Evolutionary conservation across 805 yeast genomes (phyloP).

Genomic region (Saccharomycopsis fermentans): DNA sequence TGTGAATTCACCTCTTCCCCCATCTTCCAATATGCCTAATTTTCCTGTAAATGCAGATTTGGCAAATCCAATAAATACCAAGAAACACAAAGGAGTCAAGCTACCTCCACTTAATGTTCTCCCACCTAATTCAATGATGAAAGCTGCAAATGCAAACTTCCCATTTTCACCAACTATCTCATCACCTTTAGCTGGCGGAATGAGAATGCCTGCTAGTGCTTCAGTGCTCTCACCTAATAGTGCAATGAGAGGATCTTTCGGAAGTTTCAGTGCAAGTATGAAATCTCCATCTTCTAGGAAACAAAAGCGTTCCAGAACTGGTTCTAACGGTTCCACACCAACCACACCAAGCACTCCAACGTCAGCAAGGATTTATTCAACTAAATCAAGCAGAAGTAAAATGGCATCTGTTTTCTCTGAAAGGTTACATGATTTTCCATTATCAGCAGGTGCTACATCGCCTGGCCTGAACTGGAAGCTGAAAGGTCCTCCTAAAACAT

Average conservation of each 20-base stretch:
- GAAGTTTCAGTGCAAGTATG: background rate
- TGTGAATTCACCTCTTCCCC: background rate
- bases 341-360: background rate
- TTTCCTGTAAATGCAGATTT: background rate
- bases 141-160: background rate
- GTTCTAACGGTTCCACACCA: background rate
- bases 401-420: constrained; percentile 16
- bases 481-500: constrained; percentile 17
- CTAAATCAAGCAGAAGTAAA: constrained; percentile 8
- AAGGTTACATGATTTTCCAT: background rate
- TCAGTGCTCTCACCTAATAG: background rate
- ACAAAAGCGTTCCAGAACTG: background rate
- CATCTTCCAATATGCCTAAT: background rate
- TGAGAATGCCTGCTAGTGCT: background rate
- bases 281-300: background rate
- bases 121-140: background rate
- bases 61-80: background rate
- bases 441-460: background rate
- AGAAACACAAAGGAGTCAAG: background rate
- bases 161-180: background rate
- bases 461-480: background rate
- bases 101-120: background rate
- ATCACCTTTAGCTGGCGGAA: background rate
- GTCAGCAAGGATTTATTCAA: background rate
- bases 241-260: background rate